phyloP scores from a whole-genome alignment of 305 asterid species.

The Fraxinus sp. region DNA sequence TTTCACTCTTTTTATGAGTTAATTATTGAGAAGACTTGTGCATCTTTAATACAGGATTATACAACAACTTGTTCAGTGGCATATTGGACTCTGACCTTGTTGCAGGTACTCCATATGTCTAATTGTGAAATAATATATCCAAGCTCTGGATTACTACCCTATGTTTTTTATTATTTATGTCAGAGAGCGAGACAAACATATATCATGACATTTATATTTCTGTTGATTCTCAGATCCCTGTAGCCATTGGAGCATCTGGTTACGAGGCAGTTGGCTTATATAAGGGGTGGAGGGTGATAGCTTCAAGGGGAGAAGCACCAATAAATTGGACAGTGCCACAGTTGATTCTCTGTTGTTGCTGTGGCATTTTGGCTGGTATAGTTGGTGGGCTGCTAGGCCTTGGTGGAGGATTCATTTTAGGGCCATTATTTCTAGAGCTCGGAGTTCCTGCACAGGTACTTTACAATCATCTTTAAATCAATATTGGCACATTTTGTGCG shows the following conservation, averaged over 20 bases:
- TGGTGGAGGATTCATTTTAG: slow-evolving; percentile 76
- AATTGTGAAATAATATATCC: background rate
- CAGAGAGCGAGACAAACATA: background rate
- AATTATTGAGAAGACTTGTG: background rate
- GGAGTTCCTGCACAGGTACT: slow-evolving; percentile 71
- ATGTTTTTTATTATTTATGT: background rate
- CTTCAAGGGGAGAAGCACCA: slow-evolving; percentile 46
- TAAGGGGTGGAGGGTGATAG: slow-evolving; percentile 49
- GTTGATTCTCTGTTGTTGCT: slow-evolving; percentile 54
- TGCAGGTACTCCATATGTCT: slow-evolving; percentile 48
- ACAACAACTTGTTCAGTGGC: slow-evolving; percentile 51
- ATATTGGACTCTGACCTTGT: slow-evolving; percentile 56
- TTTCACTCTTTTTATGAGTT: background rate
- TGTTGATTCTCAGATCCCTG: slow-evolving; percentile 49
- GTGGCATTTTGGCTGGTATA: slow-evolving; percentile 66
- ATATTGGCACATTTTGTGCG: background rate
- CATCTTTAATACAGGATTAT: slow-evolving; percentile 40
- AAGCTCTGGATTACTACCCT: background rate
- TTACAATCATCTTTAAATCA: background rate
- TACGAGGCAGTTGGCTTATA: slow-evolving; percentile 59
- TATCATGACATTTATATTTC: background rate
- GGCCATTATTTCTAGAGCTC: slow-evolving; percentile 68
- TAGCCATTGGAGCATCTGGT: slow-evolving; percentile 60
- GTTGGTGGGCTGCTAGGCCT: slow-evolving; percentile 82
- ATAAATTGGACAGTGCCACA: slow-evolving; percentile 48